Evolutionary conservation across 352 stramenopile species (phyloP).

Genomic region (Globisporangium emineosum): DNA sequence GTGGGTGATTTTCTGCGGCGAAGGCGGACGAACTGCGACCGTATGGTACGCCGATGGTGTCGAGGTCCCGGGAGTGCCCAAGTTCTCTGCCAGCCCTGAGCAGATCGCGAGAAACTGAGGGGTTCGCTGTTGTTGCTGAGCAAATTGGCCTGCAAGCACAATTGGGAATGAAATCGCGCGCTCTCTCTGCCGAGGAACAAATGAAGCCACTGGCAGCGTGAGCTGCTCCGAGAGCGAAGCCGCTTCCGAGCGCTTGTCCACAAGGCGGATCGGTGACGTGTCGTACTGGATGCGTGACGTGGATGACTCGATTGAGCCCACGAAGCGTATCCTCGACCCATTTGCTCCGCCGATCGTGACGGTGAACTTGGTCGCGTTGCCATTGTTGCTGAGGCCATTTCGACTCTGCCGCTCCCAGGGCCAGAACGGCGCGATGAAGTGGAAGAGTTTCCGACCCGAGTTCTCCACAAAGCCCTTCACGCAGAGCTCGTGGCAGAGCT

Average conservation of each 20-base stretch:
- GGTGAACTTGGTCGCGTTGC: conserved; percentile 24
- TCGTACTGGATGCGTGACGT: conserved; percentile 12
- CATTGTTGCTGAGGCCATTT: background rate
- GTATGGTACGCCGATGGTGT: conserved; percentile 19
- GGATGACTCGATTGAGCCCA: conserved; percentile 26
- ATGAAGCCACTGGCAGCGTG: background rate
- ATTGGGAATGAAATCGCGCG: conserved; percentile 33
- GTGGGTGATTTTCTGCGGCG: conserved; percentile 28
- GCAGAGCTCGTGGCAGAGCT: conserved; percentile 78
- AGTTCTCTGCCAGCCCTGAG: conserved; percentile 8
- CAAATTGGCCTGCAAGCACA: conserved; percentile 11
- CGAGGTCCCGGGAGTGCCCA: background rate
- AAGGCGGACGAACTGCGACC: conserved; percentile 26
- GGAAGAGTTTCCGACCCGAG: conserved; percentile 45
- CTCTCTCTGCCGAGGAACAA: conserved; percentile 17
- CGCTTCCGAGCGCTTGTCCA: conserved; percentile 16
- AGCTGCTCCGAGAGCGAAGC: conserved; percentile 18
- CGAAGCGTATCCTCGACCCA: conserved; percentile 50
- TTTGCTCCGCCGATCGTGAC: conserved; percentile 33
- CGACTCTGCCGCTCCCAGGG: conserved; percentile 27
- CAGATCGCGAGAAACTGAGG: conserved; percentile 17
- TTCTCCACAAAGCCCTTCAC: conserved; percentile 71
- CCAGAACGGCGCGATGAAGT: conserved; percentile 65
- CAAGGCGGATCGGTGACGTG: conserved; percentile 13
- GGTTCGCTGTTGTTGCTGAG: conserved; percentile 5